These are phyloP conservation scores for Colletotrichum navitas DNA, from an alignment of 2,329 filamentous ascomycete species.

Conservation along the genomic window DNA sequence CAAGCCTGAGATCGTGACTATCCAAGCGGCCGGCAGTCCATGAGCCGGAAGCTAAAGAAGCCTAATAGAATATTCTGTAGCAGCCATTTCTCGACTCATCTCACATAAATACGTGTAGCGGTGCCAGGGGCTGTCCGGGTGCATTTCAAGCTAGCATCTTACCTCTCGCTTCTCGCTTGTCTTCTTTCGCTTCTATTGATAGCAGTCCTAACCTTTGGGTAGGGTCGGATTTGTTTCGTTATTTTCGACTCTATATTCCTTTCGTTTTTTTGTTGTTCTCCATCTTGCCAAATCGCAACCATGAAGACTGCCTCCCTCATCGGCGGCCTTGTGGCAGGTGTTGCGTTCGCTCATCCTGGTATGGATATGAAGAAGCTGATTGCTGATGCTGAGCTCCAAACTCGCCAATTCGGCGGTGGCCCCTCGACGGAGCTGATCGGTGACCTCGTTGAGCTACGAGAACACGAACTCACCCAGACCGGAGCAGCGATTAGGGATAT, in stretches of 20 bases:
- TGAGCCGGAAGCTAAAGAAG: conserved; percentile 42
- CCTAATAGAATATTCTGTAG: conserved; percentile 32
- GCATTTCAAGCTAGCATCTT: not conserved
- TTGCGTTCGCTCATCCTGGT: conserved; percentile 43
- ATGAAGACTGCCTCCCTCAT: conserved; percentile 39
- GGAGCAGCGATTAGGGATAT: conserved; percentile 56
- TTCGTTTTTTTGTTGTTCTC: not conserved
- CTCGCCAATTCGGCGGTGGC: conserved; percentile 34
- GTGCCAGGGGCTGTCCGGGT: not conserved
- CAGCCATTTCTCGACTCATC: not conserved
- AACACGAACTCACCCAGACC: conserved; percentile 50
- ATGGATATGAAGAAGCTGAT: conserved; percentile 47
- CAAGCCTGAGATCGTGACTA: conserved; percentile 27
- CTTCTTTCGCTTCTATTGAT: conserved; percentile 32
- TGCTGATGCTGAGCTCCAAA: conserved; percentile 38
- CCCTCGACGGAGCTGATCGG: conserved; percentile 50
- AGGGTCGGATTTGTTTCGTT: conserved; percentile 33
- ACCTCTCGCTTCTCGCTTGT: conserved; percentile 34
- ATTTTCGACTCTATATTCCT: conserved; percentile 11
- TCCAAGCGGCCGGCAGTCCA: conserved; percentile 40
- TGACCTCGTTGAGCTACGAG: conserved; percentile 52
- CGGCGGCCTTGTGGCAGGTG: conserved; percentile 22
- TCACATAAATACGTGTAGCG: conserved; percentile 30
- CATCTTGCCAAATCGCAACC: not conserved
- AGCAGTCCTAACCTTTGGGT: conserved; percentile 33